These are phyloP conservation scores for Calonectria montana DNA, from an alignment of 2,329 filamentous ascomycete species.

Conservation along the genomic window DNA sequence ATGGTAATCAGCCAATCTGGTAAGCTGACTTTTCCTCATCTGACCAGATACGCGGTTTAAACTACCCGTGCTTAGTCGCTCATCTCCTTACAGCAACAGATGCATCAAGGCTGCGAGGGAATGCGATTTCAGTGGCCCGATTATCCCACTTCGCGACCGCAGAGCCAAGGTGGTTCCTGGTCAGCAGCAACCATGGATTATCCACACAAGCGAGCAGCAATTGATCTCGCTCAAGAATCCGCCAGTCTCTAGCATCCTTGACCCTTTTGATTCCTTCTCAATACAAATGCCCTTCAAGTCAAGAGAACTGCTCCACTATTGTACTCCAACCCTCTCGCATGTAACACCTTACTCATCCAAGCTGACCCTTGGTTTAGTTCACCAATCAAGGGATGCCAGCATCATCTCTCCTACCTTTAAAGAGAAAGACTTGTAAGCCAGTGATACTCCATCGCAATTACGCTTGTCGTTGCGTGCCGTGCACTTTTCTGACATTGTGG, in stretches of 20 bases:
- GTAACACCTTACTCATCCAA: no score
- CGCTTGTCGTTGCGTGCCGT: rapidly evolving
- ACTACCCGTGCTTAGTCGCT: not conserved
- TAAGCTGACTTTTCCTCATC: constrained; percentile 20
- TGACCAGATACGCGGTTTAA: not conserved
- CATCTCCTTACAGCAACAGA: constrained; percentile 18
- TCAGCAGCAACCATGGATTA: constrained; percentile 36
- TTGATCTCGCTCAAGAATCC: not conserved
- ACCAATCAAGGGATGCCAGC: constrained; percentile 25
- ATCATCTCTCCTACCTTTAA: constrained; percentile 13
- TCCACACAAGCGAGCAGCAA: not conserved
- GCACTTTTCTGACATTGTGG: rapidly evolving
- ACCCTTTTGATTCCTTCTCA: constrained; percentile 34
- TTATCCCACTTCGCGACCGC: constrained; percentile 38
- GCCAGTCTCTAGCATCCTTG: constrained; percentile 15
- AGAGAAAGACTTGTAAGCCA: constrained; percentile 19
- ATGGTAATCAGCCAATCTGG: constrained; percentile 30
- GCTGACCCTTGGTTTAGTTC: constrained; percentile 18
- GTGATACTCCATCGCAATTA: not conserved
- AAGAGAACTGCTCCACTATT: constrained; percentile 38
- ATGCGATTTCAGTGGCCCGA: constrained; percentile 32
- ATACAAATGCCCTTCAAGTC: constrained; percentile 39
- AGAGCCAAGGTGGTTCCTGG: constrained; percentile 32
- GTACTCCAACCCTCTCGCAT: constrained; percentile 21
- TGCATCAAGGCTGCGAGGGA: constrained; percentile 22